Base-by-base conservation (phyloP, 2,329 filamentous ascomycete species). In the Trichoderma lentiforme region DNA sequence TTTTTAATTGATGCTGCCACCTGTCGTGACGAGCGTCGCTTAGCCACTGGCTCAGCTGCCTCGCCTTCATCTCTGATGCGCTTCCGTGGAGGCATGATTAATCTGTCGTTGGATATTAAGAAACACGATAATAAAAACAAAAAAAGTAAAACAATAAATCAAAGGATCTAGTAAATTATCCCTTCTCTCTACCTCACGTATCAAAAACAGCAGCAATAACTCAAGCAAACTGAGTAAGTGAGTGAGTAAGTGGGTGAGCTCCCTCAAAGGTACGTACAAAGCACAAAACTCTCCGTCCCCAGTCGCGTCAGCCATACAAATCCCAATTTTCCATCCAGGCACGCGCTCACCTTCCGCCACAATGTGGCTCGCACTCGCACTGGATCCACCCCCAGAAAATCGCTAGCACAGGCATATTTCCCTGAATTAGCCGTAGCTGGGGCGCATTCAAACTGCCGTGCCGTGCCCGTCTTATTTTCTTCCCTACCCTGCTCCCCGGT, bases 11-110 rank as follows among this genome's bases (percentile, higher is more conserved):
- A 66, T 28, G 67, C 51, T 28, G 74, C 72, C 3, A 76, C 75
- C 58, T 78, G 75, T n/a, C 78, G 78, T 56, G 75, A 73, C 15
- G 78, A 80, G 8, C 78, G 75, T 63, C 78, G 74, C 74, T 79
- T 78, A 66, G 76, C 71, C 3, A 73, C 18, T 7, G 77, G 74
- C 66, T 78, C 75, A n/a, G 65, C 61, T 6, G 73, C 73, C 12
- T 74, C 74, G 4, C 68, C 56, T 8, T 73, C 74, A 3, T 72
- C 58, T 32, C 58, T 67, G 4, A 67, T 43, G 24, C 76, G 75
- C 26, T 78, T 78, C 14, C 74, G 70, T 6, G 75, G 69, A 14
- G 76, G 72, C 76, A 78, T 78, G 14, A 47, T 9, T 26, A 39
- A 11, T 43, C n/a, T n/a, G 11, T 28, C 3, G 21, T 6, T n/a